These are phyloP conservation scores for Cucumis hystrix DNA, from an alignment of 306 rosid genomes.

Conservation along the genomic window DNA sequence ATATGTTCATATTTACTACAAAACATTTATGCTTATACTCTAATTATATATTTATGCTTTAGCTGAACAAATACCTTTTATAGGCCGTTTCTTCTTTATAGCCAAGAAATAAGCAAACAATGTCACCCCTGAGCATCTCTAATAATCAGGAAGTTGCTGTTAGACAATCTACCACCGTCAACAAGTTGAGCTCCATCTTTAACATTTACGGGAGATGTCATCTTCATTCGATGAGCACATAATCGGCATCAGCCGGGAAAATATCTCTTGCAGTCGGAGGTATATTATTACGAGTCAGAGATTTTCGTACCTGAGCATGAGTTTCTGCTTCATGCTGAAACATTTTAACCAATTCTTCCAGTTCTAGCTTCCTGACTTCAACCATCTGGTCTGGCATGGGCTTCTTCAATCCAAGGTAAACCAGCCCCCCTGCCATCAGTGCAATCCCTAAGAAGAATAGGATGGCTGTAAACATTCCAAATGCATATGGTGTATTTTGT, in stretches of 20 bases:
- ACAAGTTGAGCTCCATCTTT: not conserved
- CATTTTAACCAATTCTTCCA: conserved; percentile 59
- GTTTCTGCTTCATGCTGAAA: conserved; percentile 90
- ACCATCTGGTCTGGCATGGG: conserved; percentile 51
- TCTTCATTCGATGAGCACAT: conserved; percentile 22
- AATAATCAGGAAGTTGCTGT: not conserved
- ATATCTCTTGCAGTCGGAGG: conserved; percentile 73
- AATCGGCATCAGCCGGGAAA: conserved; percentile 17
- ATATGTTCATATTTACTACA: not conserved
- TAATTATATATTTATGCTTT: not conserved
- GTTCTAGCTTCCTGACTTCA: conserved; percentile 66
- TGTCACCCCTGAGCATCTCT: not conserved
- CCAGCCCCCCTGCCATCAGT: conserved; percentile 46
- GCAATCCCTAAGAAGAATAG: conserved; percentile 33
- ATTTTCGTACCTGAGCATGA: conserved; percentile 66
- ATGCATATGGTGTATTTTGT: conserved; percentile 55
- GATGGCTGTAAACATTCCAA: conserved; percentile 61
- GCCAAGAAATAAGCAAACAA: not conserved
- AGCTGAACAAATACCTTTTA: not conserved
- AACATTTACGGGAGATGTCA: not conserved
- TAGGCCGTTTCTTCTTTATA: not conserved
- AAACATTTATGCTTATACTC: not conserved
- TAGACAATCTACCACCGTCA: not conserved
- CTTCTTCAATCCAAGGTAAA: conserved; percentile 59
- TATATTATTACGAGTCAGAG: conserved; percentile 35